Conservation (phyloP, 805 yeast genomes). For the Metschnikowia koreensis region DNA sequence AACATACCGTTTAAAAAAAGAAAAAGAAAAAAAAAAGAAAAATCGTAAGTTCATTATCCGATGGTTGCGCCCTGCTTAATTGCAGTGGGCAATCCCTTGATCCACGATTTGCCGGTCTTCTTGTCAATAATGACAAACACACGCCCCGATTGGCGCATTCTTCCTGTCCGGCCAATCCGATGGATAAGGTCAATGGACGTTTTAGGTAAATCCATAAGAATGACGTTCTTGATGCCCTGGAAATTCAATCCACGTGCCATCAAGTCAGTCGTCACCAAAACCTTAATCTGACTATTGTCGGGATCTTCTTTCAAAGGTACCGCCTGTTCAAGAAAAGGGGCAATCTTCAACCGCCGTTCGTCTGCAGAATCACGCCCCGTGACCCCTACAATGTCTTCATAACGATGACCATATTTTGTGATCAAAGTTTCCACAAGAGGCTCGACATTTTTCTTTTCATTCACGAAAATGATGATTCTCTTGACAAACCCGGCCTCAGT, state of each 20-base stretch:
- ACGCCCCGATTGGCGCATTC: slow-evolving; percentile 87
- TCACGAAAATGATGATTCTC: slow-evolving; percentile 81
- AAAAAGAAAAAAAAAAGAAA: slow-evolving; percentile 5
- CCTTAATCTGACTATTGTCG: slow-evolving; percentile 46
- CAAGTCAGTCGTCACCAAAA: slow-evolving; percentile 84
- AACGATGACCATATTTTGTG: slow-evolving; percentile 33
- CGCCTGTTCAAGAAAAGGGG: slow-evolving; percentile 65
- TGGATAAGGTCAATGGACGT: slow-evolving; percentile 85
- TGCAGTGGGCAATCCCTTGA: slow-evolving; percentile 73
- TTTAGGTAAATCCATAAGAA: slow-evolving; percentile 81
- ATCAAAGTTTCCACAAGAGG: slow-evolving; percentile 56
- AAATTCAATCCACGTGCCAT: slow-evolving; percentile 90
- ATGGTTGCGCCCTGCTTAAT: slow-evolving; percentile 49
- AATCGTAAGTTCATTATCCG: slow-evolving; percentile 22
- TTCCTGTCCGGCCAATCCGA: slow-evolving; percentile 90
- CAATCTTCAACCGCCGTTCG: slow-evolving; percentile 56
- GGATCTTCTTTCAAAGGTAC: slow-evolving; percentile 34
- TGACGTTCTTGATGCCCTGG: slow-evolving; percentile 73
- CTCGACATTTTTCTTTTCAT: slow-evolving; percentile 62
- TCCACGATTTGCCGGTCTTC: slow-evolving; percentile 70
- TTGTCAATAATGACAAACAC: slow-evolving; percentile 77
- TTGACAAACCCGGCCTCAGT: slow-evolving; percentile 75
- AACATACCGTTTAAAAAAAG: background rate
- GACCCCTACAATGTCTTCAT: slow-evolving; percentile 56
- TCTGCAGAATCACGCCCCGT: slow-evolving; percentile 63